A percentile compares a stretch with the other conserved stretches of the same genome.
phyloP scores from a whole-genome alignment of 805 yeast genomes.

The Zygosaccharomyces lentus region DNA sequence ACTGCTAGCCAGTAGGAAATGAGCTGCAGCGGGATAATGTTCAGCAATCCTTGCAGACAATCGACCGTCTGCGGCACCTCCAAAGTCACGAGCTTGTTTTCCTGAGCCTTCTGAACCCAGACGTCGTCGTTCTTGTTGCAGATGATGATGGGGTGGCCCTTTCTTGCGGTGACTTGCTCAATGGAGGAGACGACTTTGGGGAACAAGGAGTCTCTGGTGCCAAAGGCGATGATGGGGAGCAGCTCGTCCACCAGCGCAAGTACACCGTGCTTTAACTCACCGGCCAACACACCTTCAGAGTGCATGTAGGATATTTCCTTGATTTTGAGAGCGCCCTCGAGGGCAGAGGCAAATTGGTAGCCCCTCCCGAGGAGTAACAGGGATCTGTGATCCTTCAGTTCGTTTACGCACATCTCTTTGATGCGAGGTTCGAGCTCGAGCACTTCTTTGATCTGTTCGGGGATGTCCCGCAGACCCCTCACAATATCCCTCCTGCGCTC shows the following conservation, averaged over 20 bases:
- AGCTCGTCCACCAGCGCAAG: conserved; percentile 92
- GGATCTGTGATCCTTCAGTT: conserved; percentile 77
- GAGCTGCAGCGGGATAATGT: conserved; percentile 90
- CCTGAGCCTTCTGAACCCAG: conserved; percentile 41
- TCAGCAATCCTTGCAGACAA: conserved; percentile 93
- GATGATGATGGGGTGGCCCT: conserved; percentile 92
- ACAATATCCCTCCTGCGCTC: conserved; percentile 82
- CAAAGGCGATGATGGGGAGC: conserved; percentile 91
- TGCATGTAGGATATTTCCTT: conserved; percentile 99
- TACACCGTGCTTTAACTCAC: conserved; percentile 98
- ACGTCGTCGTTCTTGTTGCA: conserved; percentile 78
- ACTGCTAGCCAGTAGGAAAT: conserved; percentile 97
- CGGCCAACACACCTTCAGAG: conserved; percentile 98
- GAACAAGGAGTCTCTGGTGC: conserved; percentile 92
- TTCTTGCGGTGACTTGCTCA: conserved; percentile 95
- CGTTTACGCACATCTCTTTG: conserved; percentile 65
- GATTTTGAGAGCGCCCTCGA: conserved; percentile 97
- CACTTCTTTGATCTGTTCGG: conserved; percentile 78
- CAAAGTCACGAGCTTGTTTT: conserved; percentile 55
- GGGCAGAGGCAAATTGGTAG: conserved; percentile 92
- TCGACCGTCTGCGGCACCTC: conserved; percentile 96
- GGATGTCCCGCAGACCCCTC: conserved; percentile 76
- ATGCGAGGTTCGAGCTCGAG: conserved; percentile 69
- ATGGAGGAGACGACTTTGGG: conserved; percentile 95
- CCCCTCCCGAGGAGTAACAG: conserved; percentile 94